These are phyloP conservation scores for Magnaporthiopsis incrustans DNA, from an alignment of 2,329 filamentous ascomycete genomes.

Conservation along the genomic window DNA sequence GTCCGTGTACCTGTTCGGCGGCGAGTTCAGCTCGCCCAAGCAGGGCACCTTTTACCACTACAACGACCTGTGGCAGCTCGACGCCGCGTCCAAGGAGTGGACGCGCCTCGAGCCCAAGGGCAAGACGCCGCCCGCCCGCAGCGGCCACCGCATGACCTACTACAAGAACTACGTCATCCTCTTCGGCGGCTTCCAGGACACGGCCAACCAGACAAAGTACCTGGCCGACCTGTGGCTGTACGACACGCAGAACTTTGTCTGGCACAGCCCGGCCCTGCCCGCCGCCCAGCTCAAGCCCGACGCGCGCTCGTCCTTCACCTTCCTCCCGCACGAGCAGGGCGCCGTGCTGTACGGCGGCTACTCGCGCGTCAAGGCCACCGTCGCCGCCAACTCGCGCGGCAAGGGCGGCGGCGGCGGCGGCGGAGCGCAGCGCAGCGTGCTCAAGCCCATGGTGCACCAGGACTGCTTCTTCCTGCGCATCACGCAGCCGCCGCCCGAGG, in stretches of 20 bases:
- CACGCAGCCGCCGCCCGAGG: constrained; percentile 60
- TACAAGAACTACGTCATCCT: constrained; percentile 96
- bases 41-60: constrained; percentile 99
- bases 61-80: constrained; percentile 94
- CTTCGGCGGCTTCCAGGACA: constrained; percentile 96
- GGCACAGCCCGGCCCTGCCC: constrained; percentile 70
- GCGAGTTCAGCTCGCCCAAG: constrained; percentile 93
- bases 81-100: constrained; percentile 82
- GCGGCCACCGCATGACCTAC: constrained; percentile 91
- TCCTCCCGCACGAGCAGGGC: constrained; percentile 83
- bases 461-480: constrained; percentile 92
- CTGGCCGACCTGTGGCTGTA: constrained; percentile 92
- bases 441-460: constrained; percentile 85
- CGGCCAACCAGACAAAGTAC: constrained; percentile 89
- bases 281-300: constrained; percentile 81
- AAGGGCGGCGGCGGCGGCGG: constrained; percentile 37
- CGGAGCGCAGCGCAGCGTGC: constrained; percentile 54
- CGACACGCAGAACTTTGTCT: constrained; percentile 79
- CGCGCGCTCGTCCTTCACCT: constrained; percentile 81
- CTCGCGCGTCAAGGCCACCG: constrained; percentile 74
- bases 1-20: constrained; percentile 86
- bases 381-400: constrained; percentile 52
- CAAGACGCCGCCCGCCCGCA: constrained; percentile 73
- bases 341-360: constrained; percentile 91
- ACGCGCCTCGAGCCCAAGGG: constrained; percentile 74